Percentiles rank a stretch among this genome's conserved stretches.
Conservation (phyloP, 1,284 basidiomycete genomes). For the Ganoderma sp. region DNA sequence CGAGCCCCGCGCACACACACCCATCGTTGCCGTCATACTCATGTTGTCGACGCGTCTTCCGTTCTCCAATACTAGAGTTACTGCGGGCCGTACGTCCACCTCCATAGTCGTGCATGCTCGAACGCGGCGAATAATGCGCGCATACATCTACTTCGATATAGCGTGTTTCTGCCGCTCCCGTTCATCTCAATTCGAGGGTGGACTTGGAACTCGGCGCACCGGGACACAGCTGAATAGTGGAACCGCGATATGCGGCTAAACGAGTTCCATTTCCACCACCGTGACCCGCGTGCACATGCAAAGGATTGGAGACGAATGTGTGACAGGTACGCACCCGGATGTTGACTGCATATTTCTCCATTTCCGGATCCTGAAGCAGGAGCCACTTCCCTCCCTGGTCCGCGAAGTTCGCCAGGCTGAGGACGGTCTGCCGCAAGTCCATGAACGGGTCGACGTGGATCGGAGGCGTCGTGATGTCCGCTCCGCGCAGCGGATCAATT, state of each 20-base stretch:
- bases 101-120: too few species aligned
- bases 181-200: background rate
- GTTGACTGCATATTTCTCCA: conserved; percentile 37
- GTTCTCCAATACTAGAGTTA: too few species aligned
- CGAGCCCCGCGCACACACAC: background rate
- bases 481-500: background rate
- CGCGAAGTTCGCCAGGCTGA: conserved; percentile 39
- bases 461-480: background rate
- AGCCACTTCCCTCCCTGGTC: conserved; percentile 34
- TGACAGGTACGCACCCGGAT: conserved; percentile 38
- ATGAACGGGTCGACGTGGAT: conserved; percentile 41
- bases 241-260: background rate
- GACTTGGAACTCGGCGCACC: background rate
- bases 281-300: background rate
- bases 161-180: background rate
- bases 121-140: background rate
- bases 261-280: background rate
- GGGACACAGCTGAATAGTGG: too few species aligned
- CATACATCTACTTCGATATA: background rate
- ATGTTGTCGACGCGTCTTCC: too few species aligned
- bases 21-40: background rate
- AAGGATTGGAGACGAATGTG: background rate
- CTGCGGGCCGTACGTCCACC: too few species aligned
- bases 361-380: conserved; percentile 36
- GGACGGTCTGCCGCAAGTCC: conserved; percentile 44